These are phyloP conservation scores for Endocladia muricata DNA, from an alignment of 31 red algal genomes.

Conservation along the genomic window DNA sequence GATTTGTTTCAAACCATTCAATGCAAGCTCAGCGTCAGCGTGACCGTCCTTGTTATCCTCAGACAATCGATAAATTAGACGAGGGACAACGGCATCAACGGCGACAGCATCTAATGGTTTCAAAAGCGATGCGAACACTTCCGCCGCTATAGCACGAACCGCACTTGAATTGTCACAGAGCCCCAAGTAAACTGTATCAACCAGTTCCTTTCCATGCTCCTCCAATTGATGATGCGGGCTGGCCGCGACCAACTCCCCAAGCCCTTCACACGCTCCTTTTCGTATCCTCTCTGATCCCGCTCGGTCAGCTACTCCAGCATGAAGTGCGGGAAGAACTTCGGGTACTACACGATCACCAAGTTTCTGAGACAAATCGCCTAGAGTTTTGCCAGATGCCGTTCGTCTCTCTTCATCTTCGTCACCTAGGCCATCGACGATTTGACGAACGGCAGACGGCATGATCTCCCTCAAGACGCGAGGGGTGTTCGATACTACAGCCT, in stretches of 20 bases:
- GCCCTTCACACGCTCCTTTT: conserved; percentile 81
- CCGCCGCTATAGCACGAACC: conserved; percentile 55
- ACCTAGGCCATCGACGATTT: conserved; percentile 78
- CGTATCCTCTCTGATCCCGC: conserved; percentile 45
- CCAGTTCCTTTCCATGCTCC: conserved; percentile 39
- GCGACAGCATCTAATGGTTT: conserved; percentile 53
- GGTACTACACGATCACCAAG: conserved; percentile 87
- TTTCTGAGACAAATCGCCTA: conserved; percentile 84
- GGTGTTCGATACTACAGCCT: conserved; percentile 82
- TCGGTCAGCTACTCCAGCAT: conserved; percentile 32
- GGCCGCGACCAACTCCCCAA: conserved; percentile 69
- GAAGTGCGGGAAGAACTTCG: conserved; percentile 75
- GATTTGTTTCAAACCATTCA: conserved; percentile 64
- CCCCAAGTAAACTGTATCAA: conserved; percentile 55
- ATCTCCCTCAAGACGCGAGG: conserved; percentile 85
- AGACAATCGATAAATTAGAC: conserved; percentile 46
- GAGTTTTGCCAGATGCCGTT: conserved; percentile 61
- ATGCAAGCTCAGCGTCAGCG: conserved; percentile 27
- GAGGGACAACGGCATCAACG: conserved; percentile 64
- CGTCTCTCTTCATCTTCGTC: conserved; percentile 80
- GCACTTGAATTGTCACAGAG: conserved; percentile 38
- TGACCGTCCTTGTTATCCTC: conserved; percentile 10
- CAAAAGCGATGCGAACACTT: conserved; percentile 48
- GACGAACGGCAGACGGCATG: conserved; percentile 73
- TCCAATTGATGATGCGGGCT: conserved; percentile 61